Conservation (phyloP, 2,329 filamentous ascomycete genomes). For the Blumeriella jaapii region DNA sequence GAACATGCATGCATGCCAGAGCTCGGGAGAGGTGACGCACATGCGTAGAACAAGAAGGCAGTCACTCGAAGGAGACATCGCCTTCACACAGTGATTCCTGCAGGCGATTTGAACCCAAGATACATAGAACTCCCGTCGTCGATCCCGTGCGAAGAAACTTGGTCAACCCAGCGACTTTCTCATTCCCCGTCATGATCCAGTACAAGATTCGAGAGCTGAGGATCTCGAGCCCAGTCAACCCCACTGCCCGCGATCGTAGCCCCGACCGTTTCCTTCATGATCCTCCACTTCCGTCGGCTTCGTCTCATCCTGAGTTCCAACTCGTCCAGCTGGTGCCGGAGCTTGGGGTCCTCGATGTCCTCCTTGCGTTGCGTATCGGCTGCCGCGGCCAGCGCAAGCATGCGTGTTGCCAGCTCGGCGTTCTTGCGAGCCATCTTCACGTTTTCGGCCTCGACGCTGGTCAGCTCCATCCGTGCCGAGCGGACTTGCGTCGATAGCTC, state of each 20-base stretch:
- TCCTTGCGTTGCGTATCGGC: constrained; percentile 41
- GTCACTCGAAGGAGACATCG: no score
- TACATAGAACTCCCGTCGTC: no score
- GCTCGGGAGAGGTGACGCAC: no score
- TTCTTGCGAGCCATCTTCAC: constrained; percentile 48
- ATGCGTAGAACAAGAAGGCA: no score
- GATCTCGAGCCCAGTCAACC: constrained; percentile 67
- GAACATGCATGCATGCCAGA: no score
- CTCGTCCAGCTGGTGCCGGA: constrained; percentile 42
- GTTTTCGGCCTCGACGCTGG: constrained; percentile 45
- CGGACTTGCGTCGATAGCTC: constrained; percentile 43
- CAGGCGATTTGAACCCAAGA: no score
- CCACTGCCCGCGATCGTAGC: constrained; percentile 73
- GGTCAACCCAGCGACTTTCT: no score
- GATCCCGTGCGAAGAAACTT: no score
- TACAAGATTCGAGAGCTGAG: constrained; percentile 56
- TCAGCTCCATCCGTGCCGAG: constrained; percentile 40
- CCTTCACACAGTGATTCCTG: no score
- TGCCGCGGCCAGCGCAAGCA: constrained; percentile 52
- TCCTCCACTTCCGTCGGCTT: constrained; percentile 57
- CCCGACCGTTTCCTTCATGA: constrained; percentile 68
- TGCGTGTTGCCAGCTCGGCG: constrained; percentile 45
- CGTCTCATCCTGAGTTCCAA: constrained; percentile 48
- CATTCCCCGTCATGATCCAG: constrained; percentile 47
- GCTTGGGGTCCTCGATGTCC: constrained; percentile 39